These are phyloP conservation scores for Brassica cretica DNA, from an alignment of 345 rosid genomes.

Conservation along the genomic window DNA sequence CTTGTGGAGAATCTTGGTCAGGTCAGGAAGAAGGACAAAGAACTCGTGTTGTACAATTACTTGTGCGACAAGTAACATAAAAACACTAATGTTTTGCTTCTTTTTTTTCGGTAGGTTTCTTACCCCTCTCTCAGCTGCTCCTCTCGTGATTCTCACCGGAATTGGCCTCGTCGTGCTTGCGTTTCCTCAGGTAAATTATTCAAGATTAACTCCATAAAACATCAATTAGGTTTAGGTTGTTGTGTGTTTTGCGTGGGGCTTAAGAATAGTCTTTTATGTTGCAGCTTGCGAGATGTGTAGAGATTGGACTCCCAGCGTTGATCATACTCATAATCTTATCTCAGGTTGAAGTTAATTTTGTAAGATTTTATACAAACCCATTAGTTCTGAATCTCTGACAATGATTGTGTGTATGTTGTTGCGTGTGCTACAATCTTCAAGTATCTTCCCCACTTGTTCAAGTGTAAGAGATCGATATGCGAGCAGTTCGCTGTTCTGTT, in stretches of 20 bases:
- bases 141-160: constrained; percentile 81
- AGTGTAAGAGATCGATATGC: constrained; percentile 44
- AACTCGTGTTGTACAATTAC: background rate
- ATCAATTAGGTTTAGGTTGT: background rate
- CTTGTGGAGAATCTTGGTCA: constrained; percentile 69
- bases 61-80: background rate
- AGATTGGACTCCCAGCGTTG: constrained; percentile 82
- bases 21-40: constrained; percentile 41
- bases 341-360: constrained; percentile 52
- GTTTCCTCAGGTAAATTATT: constrained; percentile 63
- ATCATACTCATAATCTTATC: constrained; percentile 62
- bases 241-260: background rate
- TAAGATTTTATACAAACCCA: background rate
- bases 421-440: constrained; percentile 34
- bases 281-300: constrained; percentile 75
- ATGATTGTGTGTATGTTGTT: background rate
- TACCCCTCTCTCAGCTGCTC: constrained; percentile 76
- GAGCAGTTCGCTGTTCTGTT: constrained; percentile 63
- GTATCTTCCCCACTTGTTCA: constrained; percentile 65
- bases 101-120: constrained; percentile 52
- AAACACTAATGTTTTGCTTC: background rate
- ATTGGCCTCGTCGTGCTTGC: constrained; percentile 70
- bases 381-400: background rate
- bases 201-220: background rate
- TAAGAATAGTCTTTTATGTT: constrained; percentile 12